Evolutionary conservation across 179 eudicot species (phyloP).

Genomic region (Spergularia azorica): DNA sequence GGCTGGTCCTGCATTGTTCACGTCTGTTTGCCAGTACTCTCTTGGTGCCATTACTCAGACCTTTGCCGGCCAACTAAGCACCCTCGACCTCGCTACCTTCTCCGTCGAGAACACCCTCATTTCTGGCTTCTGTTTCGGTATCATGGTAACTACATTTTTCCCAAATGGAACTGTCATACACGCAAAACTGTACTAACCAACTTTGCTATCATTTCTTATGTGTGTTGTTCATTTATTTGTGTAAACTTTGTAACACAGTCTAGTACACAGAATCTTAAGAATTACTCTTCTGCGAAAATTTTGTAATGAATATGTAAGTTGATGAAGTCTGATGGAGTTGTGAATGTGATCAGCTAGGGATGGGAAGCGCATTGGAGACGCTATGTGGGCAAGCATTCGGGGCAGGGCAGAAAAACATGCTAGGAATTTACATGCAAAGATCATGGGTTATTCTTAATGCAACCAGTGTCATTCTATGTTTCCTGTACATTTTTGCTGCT

Average conservation of each 20-base stretch:
- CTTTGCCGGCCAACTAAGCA: slow-evolving; percentile 63
- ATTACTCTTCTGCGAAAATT: too few relatives aligned
- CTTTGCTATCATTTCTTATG: too few relatives aligned
- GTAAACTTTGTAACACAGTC: not conserved
- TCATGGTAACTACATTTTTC: slow-evolving; percentile 39
- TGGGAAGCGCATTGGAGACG: slow-evolving; percentile 72
- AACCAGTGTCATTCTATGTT: slow-evolving; percentile 30
- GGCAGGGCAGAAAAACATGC: slow-evolving; percentile 56
- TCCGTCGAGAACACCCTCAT: slow-evolving; percentile 62
- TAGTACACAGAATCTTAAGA: not conserved
- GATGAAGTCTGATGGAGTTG: too few relatives aligned
- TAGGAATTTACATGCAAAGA: slow-evolving; percentile 64
- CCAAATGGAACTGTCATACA: too few relatives aligned
- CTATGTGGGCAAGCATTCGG: slow-evolving; percentile 77
- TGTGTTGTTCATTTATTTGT: too few relatives aligned
- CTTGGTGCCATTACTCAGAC: slow-evolving; percentile 67
- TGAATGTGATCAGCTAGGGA: slow-evolving; percentile 38
- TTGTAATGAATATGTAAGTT: too few relatives aligned
- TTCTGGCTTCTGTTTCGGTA: slow-evolving; percentile 54
- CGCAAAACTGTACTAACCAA: too few relatives aligned
- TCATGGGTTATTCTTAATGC: slow-evolving; percentile 62
- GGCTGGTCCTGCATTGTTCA: slow-evolving; percentile 65
- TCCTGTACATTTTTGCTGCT: slow-evolving; percentile 49
- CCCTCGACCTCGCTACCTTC: slow-evolving; percentile 59
- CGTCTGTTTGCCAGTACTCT: slow-evolving; percentile 57